phyloP scores from a whole-genome alignment of 192 early-diverging fungal species.

The Entophlyctis luteolus region DNA sequence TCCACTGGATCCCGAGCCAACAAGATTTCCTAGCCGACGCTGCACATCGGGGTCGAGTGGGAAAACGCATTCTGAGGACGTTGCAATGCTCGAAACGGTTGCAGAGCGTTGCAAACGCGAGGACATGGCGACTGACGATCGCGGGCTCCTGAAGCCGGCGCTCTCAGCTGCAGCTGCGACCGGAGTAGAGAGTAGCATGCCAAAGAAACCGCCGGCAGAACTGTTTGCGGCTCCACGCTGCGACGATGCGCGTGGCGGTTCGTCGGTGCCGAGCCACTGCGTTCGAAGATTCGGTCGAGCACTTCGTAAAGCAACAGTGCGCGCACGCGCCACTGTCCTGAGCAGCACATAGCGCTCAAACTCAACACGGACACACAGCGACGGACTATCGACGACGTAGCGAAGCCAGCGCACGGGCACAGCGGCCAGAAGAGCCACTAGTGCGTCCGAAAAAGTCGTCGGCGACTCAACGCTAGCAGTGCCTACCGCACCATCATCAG shows the following conservation, averaged over 20 bases:
- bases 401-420: slow-evolving; percentile 23
- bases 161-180: too few relatives aligned
- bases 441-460: background rate
- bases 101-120: too few relatives aligned
- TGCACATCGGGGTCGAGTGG: background rate
- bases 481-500: background rate
- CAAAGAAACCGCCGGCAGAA: slow-evolving; percentile 6
- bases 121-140: too few relatives aligned
- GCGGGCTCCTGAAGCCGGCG: too few relatives aligned
- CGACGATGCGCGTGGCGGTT: background rate
- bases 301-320: too few relatives aligned
- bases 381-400: slow-evolving; percentile 17
- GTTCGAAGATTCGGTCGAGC: too few relatives aligned
- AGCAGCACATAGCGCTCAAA: slow-evolving; percentile 43
- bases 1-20: background rate
- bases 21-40: slow-evolving; percentile 23
- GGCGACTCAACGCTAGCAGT: too few relatives aligned
- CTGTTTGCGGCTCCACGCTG: background rate
- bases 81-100: background rate
- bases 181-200: too few relatives aligned
- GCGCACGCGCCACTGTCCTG: slow-evolving; percentile 27
- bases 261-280: background rate
- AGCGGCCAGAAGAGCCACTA: background rate
- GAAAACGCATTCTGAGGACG: background rate
- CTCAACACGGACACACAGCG: slow-evolving; percentile 34